Evolutionary conservation across 208 protist genomes (phyloP).

Genomic region (Polymyxa betae): DNA sequence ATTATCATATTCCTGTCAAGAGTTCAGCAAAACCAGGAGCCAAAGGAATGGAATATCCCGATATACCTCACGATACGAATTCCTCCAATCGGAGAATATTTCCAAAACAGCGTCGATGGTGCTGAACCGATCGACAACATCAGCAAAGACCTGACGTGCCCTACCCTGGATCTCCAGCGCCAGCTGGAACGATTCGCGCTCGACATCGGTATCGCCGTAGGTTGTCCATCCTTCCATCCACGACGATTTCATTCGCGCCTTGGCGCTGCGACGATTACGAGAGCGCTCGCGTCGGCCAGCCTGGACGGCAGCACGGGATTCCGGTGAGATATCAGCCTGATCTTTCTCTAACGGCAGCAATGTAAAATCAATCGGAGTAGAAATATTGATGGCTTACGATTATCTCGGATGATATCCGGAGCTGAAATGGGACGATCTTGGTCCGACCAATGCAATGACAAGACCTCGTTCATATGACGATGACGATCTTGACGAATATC

Average conservation of each 20-base stretch:
- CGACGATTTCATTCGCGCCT: neutral
- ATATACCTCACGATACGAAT: neutral
- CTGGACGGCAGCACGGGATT: neutral
- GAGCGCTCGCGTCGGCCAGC: neutral
- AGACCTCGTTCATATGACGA: neutral
- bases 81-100: neutral
- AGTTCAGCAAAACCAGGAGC: neutral
- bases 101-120: neutral
- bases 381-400: too few species aligned
- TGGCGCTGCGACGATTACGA: neutral
- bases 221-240: conserved; percentile 14
- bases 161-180: neutral
- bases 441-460: neutral
- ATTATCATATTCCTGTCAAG: neutral
- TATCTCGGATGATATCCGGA: neutral
- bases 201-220: conserved; percentile 39
- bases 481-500: neutral
- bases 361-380: too few species aligned
- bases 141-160: neutral
- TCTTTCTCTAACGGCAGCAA: too few species aligned
- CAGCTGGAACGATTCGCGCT: neutral
- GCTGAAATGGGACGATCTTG: neutral
- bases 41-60: neutral
- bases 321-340: neutral
- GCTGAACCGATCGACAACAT: conserved; percentile 43